Evolutionary conservation across 2,329 filamentous ascomycete species (phyloP), one percentile per base, ranked within the genome.

Genomic region (Ophiostoma novo-ulmi): DNA sequence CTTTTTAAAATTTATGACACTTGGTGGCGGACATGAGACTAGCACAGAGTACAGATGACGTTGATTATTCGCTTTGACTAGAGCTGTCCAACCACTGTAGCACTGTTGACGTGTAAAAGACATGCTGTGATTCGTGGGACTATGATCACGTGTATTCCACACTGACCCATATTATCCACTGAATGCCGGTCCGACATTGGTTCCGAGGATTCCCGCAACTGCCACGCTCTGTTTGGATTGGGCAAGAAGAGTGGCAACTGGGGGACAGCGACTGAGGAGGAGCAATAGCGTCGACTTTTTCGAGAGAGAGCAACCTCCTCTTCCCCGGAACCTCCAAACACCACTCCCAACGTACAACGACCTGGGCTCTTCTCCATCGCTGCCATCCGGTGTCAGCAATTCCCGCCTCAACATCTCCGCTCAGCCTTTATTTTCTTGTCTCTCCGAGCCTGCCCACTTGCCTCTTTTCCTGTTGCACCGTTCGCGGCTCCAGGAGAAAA

Each of bases 121-220:
- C 17, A 4, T 6, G 22, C 64, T 35, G 20, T 70, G 68, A 71
- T 71, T 71, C 55, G 70, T 48, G 13, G 14, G 3, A 11, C 5
- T 1, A 4, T 0, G 6, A 36, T 71, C 70, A 71, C 68, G 70
- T 71, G 70, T 20, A 5, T n/a, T 13, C 35, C 41, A 22, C 14
- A 13, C 1, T 5, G 22, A 48, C 7, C 67, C 61, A 35, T 20
- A 20, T 20, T 65, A 17, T 55, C 48, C 69, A 70, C 52, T 65
- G 31, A 26, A 22, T 20, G 69, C 66, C 72, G 72, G 72, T 64
- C 72, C 72, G 72, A 70, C 71, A 48, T 52, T 72, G 72, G 52
- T 72, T 73, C 73, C 73, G 73, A 71, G 48, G 68, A 71, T 67
- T 72, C 69, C 72, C 72, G 72, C 71, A 39, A 36, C 35, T 58